phyloP scores from a whole-genome alignment of 805 yeast species.

The Zygotorulaspora sp. region DNA sequence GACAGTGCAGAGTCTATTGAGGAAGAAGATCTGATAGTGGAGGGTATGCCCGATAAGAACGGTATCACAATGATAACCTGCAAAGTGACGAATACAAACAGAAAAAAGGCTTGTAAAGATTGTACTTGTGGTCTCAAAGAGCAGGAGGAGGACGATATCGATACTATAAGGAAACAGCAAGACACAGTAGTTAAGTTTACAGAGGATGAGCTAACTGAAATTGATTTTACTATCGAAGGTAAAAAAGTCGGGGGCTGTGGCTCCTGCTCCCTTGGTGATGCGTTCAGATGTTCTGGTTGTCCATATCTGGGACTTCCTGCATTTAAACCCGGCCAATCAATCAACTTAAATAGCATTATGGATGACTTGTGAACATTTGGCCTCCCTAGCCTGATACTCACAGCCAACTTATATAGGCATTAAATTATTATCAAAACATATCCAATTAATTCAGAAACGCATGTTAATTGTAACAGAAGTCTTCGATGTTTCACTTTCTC shows the following conservation, averaged over 20 bases:
- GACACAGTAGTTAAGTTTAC: slow-evolving; percentile 42
- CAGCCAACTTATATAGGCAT: too few relatives aligned
- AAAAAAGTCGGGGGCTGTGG: slow-evolving; percentile 94
- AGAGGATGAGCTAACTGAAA: slow-evolving; percentile 72
- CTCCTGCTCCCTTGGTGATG: slow-evolving; percentile 95
- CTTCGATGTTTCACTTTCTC: too few relatives aligned
- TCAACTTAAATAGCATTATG: slow-evolving; percentile 67
- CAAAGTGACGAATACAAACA: slow-evolving; percentile 30
- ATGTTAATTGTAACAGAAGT: too few relatives aligned
- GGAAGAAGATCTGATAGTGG: slow-evolving; percentile 52
- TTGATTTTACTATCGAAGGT: slow-evolving; percentile 94
- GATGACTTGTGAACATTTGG: slow-evolving; percentile 57
- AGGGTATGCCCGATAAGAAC: slow-evolving; percentile 29
- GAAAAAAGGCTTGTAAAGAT: slow-evolving; percentile 91
- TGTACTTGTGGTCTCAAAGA: slow-evolving; percentile 97
- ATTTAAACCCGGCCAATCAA: slow-evolving; percentile 93
- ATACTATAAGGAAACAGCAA: slow-evolving; percentile 25
- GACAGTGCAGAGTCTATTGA: slow-evolving; percentile 49
- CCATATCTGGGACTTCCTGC: slow-evolving; percentile 97
- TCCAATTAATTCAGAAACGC: too few relatives aligned
- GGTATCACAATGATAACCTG: slow-evolving; percentile 31
- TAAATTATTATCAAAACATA: too few relatives aligned
- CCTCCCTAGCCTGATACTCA: too few relatives aligned
- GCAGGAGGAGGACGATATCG: slow-evolving; percentile 60
- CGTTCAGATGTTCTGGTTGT: slow-evolving; percentile 97